Percentiles rank a stretch among this genome's conserved stretches.
Conservation (phyloP, 768 basidiomycete species). For the Paxillus involutus region DNA sequence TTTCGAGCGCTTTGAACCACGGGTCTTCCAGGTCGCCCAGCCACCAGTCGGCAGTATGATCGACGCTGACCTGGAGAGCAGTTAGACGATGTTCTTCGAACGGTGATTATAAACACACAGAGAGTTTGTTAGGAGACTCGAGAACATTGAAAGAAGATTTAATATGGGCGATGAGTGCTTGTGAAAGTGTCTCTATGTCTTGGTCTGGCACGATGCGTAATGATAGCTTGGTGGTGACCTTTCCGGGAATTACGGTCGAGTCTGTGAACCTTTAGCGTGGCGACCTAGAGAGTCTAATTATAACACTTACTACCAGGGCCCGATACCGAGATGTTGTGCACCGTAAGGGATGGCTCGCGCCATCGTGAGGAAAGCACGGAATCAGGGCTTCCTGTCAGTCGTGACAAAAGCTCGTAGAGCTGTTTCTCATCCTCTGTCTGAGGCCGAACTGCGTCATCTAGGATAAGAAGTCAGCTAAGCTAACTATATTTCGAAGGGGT, state of each 20-base stretch:
- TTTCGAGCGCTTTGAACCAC: conserved; percentile 86
- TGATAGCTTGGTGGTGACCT: conserved; percentile 82
- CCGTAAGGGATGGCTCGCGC: conserved; percentile 87
- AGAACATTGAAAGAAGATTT: conserved; percentile 55
- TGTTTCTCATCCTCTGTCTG: conserved; percentile 65
- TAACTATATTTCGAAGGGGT: neutral
- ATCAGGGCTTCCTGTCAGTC: conserved; percentile 65
- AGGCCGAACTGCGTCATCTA: conserved; percentile 77
- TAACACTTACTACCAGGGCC: conserved; percentile 68
- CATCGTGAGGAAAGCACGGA: conserved; percentile 75
- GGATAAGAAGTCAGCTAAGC: neutral
- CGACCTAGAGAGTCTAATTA: neutral
- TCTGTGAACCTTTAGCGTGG: conserved; percentile 41
- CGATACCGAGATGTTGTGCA: conserved; percentile 82
- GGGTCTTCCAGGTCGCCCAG: conserved; percentile 81
- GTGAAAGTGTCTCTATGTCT: conserved; percentile 66
- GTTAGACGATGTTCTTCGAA: neutral
- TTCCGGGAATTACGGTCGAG: conserved; percentile 85
- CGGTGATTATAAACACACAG: conserved; percentile 41
- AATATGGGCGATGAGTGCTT: conserved; percentile 59
- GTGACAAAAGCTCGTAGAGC: conserved; percentile 67
- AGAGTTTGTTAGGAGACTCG: conserved; percentile 67
- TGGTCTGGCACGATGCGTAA: conserved; percentile 96
- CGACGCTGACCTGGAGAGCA: conserved; percentile 60
- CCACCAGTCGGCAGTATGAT: conserved; percentile 95